Percentiles rank a stretch among this genome's conserved stretches.
These are phyloP conservation scores for Suillus subalutaceus DNA, from an alignment of 768 basidiomycete genomes.

Conservation along the genomic window DNA sequence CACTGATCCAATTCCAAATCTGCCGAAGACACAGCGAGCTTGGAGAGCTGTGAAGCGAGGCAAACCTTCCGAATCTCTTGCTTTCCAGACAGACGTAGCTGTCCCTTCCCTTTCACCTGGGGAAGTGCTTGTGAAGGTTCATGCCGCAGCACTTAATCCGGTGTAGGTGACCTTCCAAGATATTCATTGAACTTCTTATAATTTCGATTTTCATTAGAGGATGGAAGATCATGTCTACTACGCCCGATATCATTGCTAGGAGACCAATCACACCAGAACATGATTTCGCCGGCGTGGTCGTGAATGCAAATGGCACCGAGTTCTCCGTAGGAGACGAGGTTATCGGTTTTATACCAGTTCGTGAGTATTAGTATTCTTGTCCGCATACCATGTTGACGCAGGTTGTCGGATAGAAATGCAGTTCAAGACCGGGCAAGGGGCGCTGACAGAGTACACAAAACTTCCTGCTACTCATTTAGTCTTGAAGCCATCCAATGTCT, in stretches of 20 bases:
- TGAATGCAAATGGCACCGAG: slow-evolving; percentile 52
- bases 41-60: slow-evolving; percentile 36
- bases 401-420: slow-evolving; percentile 27
- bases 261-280: slow-evolving; percentile 59
- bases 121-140: slow-evolving; percentile 54
- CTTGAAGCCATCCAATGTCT: slow-evolving; percentile 47
- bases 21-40: slow-evolving; percentile 30
- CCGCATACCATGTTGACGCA: background rate
- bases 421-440: slow-evolving; percentile 49
- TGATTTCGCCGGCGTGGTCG: slow-evolving; percentile 68
- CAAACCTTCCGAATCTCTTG: slow-evolving; percentile 31
- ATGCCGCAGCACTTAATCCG: slow-evolving; percentile 68
- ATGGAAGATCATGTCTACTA: slow-evolving; percentile 54
- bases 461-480: slow-evolving; percentile 37
- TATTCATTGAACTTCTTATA: background rate
- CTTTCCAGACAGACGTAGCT: slow-evolving; percentile 28
- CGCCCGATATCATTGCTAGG: slow-evolving; percentile 49
- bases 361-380: slow-evolving; percentile 27
- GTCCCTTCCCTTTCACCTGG: slow-evolving; percentile 39
- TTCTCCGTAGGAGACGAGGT: slow-evolving; percentile 65
- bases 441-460: slow-evolving; percentile 58
- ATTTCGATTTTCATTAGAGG: slow-evolving; percentile 42
- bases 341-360: slow-evolving; percentile 53
- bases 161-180: slow-evolving; percentile 43
- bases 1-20: background rate